Conservation (phyloP, 2,329 filamentous ascomycete genomes). For the Acephala macrosclerotiorum region DNA sequence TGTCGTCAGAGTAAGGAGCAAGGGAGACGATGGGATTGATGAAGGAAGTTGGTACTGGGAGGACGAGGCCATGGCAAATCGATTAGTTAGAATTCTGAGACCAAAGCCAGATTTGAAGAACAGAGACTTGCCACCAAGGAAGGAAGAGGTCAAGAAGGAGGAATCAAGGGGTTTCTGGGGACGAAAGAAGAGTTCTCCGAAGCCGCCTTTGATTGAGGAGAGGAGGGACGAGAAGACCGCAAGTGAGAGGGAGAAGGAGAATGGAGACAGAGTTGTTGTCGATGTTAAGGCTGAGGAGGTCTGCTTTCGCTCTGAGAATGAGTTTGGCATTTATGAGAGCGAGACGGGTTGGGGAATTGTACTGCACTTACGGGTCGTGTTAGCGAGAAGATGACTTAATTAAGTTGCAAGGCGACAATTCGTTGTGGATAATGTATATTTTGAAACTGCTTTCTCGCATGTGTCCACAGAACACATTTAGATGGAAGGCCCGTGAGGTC, state of each 20-base stretch:
- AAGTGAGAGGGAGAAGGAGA: conserved; percentile 9
- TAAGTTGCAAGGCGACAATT: neutral
- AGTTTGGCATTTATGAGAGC: conserved; percentile 64
- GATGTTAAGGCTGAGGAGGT: conserved; percentile 49
- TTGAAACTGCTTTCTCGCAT: too few relatives aligned
- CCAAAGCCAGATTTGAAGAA: conserved; percentile 28
- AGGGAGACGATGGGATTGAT: conserved; percentile 25
- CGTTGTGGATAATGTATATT: too few relatives aligned
- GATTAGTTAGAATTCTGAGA: conserved; percentile 35
- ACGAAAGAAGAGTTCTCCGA: conserved; percentile 28
- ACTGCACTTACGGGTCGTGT: conserved; percentile 31
- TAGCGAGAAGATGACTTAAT: conserved; percentile 8
- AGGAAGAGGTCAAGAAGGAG: conserved; percentile 13
- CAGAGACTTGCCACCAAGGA: conserved; percentile 25
- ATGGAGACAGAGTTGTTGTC: conserved; percentile 34
- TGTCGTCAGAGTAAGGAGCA: conserved; percentile 33
- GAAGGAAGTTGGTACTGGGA: conserved; percentile 35
- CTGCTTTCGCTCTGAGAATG: conserved; percentile 72
- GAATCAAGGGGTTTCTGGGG: conserved; percentile 30
- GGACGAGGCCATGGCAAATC: conserved; percentile 38
- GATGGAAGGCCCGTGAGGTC: too few relatives aligned
- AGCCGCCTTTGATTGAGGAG: conserved; percentile 18
- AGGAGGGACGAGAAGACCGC: conserved; percentile 18
- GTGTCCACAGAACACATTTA: too few relatives aligned
- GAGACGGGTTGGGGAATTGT: conserved; percentile 41